phyloP scores from a whole-genome alignment of 2,329 filamentous ascomycete species.

The Phaeosphaeria sp. region DNA sequence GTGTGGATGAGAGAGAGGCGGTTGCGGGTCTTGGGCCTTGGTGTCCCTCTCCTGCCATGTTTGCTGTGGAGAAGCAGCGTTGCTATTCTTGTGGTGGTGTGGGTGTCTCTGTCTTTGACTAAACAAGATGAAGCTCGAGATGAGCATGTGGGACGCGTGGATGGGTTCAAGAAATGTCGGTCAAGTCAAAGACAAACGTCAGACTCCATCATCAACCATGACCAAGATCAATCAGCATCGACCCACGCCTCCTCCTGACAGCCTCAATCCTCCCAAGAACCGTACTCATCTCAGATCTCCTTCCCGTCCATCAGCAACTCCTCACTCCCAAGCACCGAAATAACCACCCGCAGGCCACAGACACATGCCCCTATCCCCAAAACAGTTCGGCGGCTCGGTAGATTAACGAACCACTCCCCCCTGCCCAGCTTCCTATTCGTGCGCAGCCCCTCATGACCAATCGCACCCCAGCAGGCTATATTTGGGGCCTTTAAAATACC shows the following conservation, averaged over 20 bases:
- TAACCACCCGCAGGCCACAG: background rate
- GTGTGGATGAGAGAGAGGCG: background rate
- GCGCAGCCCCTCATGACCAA: conserved; percentile 7
- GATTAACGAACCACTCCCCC: conserved; percentile 14
- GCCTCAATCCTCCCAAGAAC: no score
- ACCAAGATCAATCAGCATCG: background rate
- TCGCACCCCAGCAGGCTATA: conserved; percentile 18
- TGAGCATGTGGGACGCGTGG: background rate
- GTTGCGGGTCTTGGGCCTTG: background rate
- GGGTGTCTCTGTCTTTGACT: background rate
- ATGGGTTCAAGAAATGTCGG: background rate
- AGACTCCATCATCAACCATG: background rate
- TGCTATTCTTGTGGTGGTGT: background rate
- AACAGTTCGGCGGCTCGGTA: conserved; percentile 18
- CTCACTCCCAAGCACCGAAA: background rate
- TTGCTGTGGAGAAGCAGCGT: background rate
- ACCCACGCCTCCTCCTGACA: conserved; percentile 2
- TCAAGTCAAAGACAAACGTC: background rate
- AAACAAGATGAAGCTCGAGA: background rate
- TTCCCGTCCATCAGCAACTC: background rate
- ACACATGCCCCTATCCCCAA: background rate
- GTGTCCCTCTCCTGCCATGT: no score
- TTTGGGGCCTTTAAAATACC: conserved; percentile 22
- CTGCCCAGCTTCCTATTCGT: background rate
- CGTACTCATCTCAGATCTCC: background rate